A percentile compares a stretch with the other conserved stretches of the same genome.
Conservation (phyloP, 139 green algal species). For the Tetradesmus lagerheimii region DNA sequence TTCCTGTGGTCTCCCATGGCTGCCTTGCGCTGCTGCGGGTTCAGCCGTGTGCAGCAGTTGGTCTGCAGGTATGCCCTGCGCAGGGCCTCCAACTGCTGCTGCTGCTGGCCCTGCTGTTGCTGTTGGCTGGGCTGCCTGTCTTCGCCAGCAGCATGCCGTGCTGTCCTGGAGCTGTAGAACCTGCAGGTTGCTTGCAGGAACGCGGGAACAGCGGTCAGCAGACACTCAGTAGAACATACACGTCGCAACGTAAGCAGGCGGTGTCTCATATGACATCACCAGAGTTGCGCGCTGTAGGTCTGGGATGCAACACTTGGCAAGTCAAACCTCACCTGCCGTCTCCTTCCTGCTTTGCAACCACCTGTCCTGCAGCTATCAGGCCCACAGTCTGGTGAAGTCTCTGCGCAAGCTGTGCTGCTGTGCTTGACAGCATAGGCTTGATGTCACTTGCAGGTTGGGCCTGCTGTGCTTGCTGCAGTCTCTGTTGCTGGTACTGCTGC, state of each 20-base stretch:
- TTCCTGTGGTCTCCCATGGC: neutral
- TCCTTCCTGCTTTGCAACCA: neutral
- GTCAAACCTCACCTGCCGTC: neutral
- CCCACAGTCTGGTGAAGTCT: neutral
- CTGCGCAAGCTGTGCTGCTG: neutral
- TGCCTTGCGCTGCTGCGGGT: conserved; percentile 40
- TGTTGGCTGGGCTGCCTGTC: neutral
- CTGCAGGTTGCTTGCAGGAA: neutral
- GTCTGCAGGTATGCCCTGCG: neutral
- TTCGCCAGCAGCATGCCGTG: neutral
- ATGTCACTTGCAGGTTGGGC: neutral
- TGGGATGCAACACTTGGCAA: neutral
- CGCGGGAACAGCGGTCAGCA: neutral
- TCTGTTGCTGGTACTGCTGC: neutral
- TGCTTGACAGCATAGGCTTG: neutral
- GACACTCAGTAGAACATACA: too few species aligned
- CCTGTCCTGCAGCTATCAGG: neutral
- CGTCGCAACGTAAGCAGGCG: too few species aligned
- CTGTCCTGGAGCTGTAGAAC: conserved; percentile 17
- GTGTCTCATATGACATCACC: too few species aligned
- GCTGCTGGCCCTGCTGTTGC: conserved; percentile 13
- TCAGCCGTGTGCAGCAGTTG: conserved; percentile 8
- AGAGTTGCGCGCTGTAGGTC: too few species aligned
- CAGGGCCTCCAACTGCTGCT: neutral
- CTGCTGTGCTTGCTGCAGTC: neutral